Evolutionary conservation across 2,329 filamentous ascomycete genomes (phyloP).

Genomic region (Niveomyces coronatus): DNA sequence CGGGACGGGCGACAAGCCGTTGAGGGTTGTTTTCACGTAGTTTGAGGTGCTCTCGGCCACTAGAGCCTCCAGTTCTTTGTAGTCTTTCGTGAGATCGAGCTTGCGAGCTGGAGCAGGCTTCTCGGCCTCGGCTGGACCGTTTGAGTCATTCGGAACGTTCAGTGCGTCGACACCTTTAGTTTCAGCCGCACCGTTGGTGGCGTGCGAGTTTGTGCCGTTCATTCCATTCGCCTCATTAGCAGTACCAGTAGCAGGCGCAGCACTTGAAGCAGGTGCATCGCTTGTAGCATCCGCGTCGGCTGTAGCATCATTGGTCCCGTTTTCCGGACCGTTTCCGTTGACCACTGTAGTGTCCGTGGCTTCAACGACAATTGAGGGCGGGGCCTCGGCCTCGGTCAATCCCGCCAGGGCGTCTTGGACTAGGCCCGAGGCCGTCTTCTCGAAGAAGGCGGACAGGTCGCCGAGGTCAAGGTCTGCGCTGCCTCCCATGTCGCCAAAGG

Average conservation of each 20-base stretch:
- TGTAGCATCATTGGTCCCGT: slow-evolving; percentile 6
- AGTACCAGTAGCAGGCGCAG: slow-evolving; percentile 12
- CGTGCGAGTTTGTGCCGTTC: background rate
- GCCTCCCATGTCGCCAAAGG: slow-evolving; percentile 16
- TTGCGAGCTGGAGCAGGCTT: slow-evolving; percentile 7
- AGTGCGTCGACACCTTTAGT: background rate
- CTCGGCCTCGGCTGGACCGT: slow-evolving; percentile 19
- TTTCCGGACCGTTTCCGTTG: background rate
- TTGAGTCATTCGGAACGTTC: slow-evolving; percentile 11
- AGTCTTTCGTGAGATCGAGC: slow-evolving; percentile 26
- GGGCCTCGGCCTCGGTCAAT: slow-evolving; percentile 20
- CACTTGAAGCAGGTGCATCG: slow-evolving; percentile 17
- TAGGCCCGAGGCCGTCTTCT: slow-evolving; percentile 30
- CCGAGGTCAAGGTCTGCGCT: slow-evolving; percentile 28
- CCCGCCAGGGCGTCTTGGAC: slow-evolving; percentile 31
- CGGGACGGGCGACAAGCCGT: slow-evolving; percentile 31
- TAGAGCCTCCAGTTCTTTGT: slow-evolving; percentile 32
- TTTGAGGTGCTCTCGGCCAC: slow-evolving; percentile 35
- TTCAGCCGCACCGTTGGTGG: background rate
- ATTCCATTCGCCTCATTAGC: background rate
- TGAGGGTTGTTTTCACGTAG: slow-evolving; percentile 33
- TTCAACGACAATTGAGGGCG: slow-evolving; percentile 5
- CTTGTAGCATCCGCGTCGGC: slow-evolving; percentile 17
- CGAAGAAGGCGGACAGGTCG: slow-evolving; percentile 32
- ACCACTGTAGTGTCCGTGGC: slow-evolving; percentile 2